These are phyloP conservation scores for Monosporascus sp. DNA, from an alignment of 2,329 filamentous ascomycete species.

Conservation along the genomic window DNA sequence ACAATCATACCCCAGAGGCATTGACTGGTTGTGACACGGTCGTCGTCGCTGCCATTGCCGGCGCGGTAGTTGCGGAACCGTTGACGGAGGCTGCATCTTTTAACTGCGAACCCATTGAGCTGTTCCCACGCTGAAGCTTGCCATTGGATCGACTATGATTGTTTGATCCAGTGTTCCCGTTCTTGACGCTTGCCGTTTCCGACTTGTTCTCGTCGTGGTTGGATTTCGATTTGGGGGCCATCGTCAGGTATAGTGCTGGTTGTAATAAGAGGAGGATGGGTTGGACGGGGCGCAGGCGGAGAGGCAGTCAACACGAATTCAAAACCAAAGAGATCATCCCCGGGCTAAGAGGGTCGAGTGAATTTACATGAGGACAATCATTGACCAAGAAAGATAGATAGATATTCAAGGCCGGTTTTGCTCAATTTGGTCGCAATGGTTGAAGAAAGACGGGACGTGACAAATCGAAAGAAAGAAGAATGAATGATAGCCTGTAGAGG, in stretches of 20 bases:
- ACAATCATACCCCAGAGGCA: conserved; percentile 20
- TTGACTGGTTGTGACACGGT: conserved; percentile 15
- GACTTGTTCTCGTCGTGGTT: conserved; percentile 30
- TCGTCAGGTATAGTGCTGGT: neutral
- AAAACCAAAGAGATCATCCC: neutral
- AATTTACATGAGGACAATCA: neutral
- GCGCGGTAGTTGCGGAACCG: conserved; percentile 16
- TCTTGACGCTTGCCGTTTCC: conserved; percentile 28
- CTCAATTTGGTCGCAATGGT: too few relatives aligned
- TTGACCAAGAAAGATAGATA: neutral
- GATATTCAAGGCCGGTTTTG: too few relatives aligned
- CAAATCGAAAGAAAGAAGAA: too few relatives aligned
- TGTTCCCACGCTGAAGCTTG: conserved; percentile 52
- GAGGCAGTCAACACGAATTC: neutral
- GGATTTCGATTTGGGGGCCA: conserved; percentile 23
- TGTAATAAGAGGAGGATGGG: neutral
- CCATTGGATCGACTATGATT: conserved; percentile 34
- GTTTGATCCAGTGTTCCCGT: conserved; percentile 20
- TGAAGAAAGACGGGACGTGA: too few relatives aligned
- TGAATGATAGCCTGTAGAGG: too few relatives aligned
- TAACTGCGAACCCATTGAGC: conserved; percentile 43
- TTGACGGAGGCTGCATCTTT: conserved; percentile 36
- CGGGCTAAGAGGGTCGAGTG: neutral
- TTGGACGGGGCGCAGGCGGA: neutral
- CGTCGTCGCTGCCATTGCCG: conserved; percentile 6